phyloP scores from a whole-genome alignment of 805 yeast species.

The Wickerhamomyces strasburgensis region DNA sequence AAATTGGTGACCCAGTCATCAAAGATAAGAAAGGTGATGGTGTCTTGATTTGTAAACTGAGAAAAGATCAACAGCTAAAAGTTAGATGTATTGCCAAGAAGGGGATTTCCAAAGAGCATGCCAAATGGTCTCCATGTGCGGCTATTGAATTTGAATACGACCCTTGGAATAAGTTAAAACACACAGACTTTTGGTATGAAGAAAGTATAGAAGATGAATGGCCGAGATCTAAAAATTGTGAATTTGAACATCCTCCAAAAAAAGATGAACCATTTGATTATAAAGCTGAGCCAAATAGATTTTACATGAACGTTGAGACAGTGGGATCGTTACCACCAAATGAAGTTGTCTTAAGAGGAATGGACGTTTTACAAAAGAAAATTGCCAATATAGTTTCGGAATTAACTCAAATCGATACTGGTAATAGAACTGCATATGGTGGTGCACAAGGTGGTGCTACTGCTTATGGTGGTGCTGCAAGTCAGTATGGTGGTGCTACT shows the following conservation, averaged over 20 bases:
- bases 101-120: conserved; percentile 96
- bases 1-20: conserved; percentile 81
- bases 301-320: conserved; percentile 87
- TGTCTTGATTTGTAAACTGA: conserved; percentile 82
- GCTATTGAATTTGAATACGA: conserved; percentile 97
- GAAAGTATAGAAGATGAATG: conserved; percentile 84
- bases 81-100: conserved; percentile 93
- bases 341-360: conserved; percentile 81
- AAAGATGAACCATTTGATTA: conserved; percentile 85
- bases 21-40: conserved; percentile 76
- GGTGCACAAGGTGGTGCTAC: conserved; percentile 25
- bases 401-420: conserved; percentile 43
- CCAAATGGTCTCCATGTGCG: conserved; percentile 96
- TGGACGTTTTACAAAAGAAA: conserved; percentile 81
- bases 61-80: conserved; percentile 87
- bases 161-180: conserved; percentile 97
- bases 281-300: conserved; percentile 72
- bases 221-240: conserved; percentile 86
- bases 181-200: conserved; percentile 96
- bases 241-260: conserved; percentile 93
- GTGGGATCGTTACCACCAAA: conserved; percentile 86
- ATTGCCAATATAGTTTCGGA: conserved; percentile 83
- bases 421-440: conserved; percentile 42
- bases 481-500: conserved; percentile 4
- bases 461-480: conserved; percentile 28